Evolutionary conservation across 208 protist species (phyloP).

Genomic region (Vickermania spadyakhi): DNA sequence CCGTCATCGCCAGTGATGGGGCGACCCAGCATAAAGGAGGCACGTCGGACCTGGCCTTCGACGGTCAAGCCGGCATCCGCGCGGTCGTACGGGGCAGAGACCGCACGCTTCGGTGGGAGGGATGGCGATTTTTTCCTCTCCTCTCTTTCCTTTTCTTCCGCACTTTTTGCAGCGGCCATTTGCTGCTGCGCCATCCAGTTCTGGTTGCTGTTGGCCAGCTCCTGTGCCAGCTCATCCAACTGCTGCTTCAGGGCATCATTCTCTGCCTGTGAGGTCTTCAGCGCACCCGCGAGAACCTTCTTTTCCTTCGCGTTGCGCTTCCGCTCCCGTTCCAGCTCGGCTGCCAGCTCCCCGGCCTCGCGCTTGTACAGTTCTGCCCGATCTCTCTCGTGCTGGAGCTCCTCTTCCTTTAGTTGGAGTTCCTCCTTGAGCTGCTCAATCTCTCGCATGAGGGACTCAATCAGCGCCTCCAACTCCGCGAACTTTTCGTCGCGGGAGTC

Average conservation of each 20-base stretch:
- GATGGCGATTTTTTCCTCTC: not conserved
- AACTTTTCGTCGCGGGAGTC: conserved; percentile 10
- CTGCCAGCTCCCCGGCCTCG: conserved; percentile 10
- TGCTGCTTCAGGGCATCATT: conserved; percentile 8
- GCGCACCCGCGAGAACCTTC: conserved; percentile 5
- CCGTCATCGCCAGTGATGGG: not conserved
- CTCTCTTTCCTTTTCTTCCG: not conserved
- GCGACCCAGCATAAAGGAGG: not conserved
- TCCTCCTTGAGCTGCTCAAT: conserved; percentile 24
- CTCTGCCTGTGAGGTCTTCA: conserved; percentile 9
- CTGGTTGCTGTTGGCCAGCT: not conserved
- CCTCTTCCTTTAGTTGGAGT: conserved; percentile 18
- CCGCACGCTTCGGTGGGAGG: not conserved
- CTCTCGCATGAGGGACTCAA: conserved; percentile 26
- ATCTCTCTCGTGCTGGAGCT: conserved; percentile 20
- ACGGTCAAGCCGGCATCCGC: not conserved
- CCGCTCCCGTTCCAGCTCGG: conserved; percentile 7
- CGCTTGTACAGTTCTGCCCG: conserved; percentile 16
- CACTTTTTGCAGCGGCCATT: not conserved
- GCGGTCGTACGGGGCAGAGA: not conserved
- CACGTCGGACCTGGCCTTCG: conserved; percentile 1
- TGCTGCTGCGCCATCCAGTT: not conserved
- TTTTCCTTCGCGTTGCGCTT: not conserved
- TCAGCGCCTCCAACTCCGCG: conserved; percentile 16
- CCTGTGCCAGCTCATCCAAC: conserved; percentile 4